These are phyloP conservation scores for Ogataea corticis DNA, from an alignment of 805 yeast genomes.

Conservation along the genomic window DNA sequence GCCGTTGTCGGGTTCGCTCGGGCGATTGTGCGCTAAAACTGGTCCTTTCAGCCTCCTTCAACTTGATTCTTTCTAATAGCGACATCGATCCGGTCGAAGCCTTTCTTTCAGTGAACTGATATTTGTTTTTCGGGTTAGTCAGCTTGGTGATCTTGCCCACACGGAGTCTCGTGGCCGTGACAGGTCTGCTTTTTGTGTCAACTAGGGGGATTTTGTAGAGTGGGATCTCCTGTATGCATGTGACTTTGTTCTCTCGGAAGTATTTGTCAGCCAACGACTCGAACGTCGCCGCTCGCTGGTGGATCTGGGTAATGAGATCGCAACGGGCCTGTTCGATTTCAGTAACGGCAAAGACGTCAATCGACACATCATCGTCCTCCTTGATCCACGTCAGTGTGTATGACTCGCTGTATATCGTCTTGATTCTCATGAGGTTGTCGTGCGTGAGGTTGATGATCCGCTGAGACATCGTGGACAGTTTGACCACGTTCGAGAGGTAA, in stretches of 20 bases:
- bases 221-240: conserved; percentile 9
- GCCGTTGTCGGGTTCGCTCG: background rate
- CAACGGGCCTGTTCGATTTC: conserved; percentile 9
- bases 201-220: conserved; percentile 7
- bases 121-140: conserved; percentile 39
- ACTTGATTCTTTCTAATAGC: conserved; percentile 41
- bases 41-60: conserved; percentile 34
- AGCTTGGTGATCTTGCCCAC: conserved; percentile 13
- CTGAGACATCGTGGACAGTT: conserved; percentile 18
- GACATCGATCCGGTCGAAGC: conserved; percentile 21
- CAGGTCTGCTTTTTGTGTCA: conserved; percentile 5
- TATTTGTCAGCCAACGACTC: conserved; percentile 7
- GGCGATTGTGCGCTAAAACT: conserved; percentile 5
- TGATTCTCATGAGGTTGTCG: conserved; percentile 15
- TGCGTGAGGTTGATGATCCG: conserved; percentile 16
- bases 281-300: conserved; percentile 12
- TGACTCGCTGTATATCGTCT: conserved; percentile 20
- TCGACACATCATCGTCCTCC: conserved; percentile 18
- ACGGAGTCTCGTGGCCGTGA: background rate
- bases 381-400: conserved; percentile 9
- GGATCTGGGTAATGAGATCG: conserved; percentile 15
- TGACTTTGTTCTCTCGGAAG: background rate
- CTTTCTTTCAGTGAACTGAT: conserved; percentile 36
- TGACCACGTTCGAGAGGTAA: conserved; percentile 19
- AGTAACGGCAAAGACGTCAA: conserved; percentile 15